phyloP scores from a whole-genome alignment of 257 asterid genomes.

The Nicotiana obtusifolia region DNA sequence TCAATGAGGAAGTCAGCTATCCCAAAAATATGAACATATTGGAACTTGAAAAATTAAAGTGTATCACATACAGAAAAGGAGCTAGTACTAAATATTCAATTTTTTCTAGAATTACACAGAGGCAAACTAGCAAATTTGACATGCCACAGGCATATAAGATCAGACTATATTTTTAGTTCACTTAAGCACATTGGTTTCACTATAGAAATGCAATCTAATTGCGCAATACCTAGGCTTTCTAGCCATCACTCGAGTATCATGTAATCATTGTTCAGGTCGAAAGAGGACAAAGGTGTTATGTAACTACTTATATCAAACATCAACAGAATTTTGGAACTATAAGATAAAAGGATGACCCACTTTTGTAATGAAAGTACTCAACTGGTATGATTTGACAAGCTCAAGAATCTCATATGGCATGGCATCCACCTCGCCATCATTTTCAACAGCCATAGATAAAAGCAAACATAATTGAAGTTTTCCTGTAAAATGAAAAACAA shows the following conservation, averaged over 20 bases:
- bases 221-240: not conserved
- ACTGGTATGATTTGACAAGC: slow-evolving; percentile 69
- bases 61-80: not conserved
- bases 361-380: slow-evolving; percentile 81
- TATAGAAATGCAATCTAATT: not conserved
- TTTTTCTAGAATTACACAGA: not conserved
- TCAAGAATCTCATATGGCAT: slow-evolving; percentile 53
- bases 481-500: slow-evolving; percentile 40
- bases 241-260: not conserved
- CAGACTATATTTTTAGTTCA: not conserved
- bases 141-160: not conserved
- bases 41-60: not conserved
- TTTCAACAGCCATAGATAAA: slow-evolving; percentile 47
- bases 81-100: not conserved
- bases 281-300: not conserved
- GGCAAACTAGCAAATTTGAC: not conserved
- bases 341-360: slow-evolving; percentile 55
- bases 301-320: not conserved
- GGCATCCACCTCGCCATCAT: slow-evolving; percentile 26
- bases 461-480: slow-evolving; percentile 50
- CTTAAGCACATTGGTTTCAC: not conserved
- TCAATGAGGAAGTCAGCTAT: not conserved
- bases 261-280: not conserved
- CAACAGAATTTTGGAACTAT: not conserved
- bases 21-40: not conserved